A percentile compares a stretch with the other conserved stretches of the same genome.
These are phyloP conservation scores for Ceratocystis destructans DNA, from an alignment of 2,329 filamentous ascomycete genomes.

Conservation along the genomic window DNA sequence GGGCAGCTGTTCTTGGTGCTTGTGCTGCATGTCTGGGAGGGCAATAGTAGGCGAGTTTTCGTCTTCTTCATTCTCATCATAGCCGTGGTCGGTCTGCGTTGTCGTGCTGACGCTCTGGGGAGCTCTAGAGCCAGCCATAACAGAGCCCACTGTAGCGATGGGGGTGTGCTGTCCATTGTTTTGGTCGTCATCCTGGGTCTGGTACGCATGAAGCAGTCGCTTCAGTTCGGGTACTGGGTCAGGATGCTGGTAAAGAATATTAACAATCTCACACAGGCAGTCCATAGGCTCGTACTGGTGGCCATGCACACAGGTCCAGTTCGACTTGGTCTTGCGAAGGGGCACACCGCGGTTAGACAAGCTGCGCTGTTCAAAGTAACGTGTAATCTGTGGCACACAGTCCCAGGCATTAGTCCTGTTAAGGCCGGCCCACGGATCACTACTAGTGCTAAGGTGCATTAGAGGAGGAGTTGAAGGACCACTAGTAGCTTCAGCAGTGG, in stretches of 20 bases:
- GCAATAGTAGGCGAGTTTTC: slow-evolving; percentile 6
- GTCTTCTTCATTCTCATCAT: slow-evolving; percentile 12
- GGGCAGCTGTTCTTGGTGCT: slow-evolving; percentile 15
- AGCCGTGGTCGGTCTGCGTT: slow-evolving; percentile 23
- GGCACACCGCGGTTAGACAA: not conserved
- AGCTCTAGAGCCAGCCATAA: slow-evolving; percentile 21
- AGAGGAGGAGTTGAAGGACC: slow-evolving; percentile 37
- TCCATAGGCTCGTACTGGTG: slow-evolving; percentile 35
- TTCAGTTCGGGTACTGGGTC: slow-evolving; percentile 63
- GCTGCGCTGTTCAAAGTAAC: slow-evolving; percentile 56
- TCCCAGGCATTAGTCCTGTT: slow-evolving; percentile 85
- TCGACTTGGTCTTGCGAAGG: slow-evolving; percentile 30
- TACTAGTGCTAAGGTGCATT: slow-evolving; percentile 29
- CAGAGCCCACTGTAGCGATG: slow-evolving; percentile 5
- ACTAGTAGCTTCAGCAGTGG: slow-evolving; percentile 27
- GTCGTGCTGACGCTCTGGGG: slow-evolving; percentile 31
- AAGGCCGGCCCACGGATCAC: slow-evolving; percentile 58
- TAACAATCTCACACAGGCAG: slow-evolving; percentile 44
- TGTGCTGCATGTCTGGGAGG: not conserved
- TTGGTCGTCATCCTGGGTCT: slow-evolving; percentile 29
- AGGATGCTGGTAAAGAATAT: slow-evolving; percentile 40
- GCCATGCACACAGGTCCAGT: slow-evolving; percentile 78
- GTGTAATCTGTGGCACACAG: slow-evolving; percentile 71
- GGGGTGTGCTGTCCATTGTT: not conserved
- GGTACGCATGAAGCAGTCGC: slow-evolving; percentile 48